Conservation (phyloP, 192 early-diverging fungal genomes). For the Coemansia sp. region DNA sequence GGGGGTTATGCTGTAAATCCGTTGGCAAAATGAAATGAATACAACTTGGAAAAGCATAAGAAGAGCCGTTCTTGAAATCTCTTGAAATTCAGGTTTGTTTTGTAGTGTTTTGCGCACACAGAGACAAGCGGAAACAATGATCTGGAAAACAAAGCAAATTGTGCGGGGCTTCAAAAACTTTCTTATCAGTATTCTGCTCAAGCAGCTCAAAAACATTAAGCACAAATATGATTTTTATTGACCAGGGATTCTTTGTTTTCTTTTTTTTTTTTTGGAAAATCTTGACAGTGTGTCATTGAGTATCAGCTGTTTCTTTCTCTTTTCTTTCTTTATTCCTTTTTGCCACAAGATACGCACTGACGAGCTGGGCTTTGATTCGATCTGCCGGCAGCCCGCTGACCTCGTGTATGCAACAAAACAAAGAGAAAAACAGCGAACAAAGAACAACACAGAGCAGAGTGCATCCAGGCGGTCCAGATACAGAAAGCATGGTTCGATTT, state of each 20-base stretch:
- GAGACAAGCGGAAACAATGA: not conserved
- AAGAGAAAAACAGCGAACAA: too few relatives aligned
- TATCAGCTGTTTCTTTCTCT: not conserved
- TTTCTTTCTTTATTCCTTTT: not conserved
- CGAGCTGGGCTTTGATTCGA: too few relatives aligned
- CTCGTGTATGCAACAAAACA: not conserved
- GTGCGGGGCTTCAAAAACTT: not conserved
- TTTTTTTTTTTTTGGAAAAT: not conserved
- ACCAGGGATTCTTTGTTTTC: too few relatives aligned
- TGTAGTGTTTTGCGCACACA: not conserved
- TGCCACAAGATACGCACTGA: not conserved
- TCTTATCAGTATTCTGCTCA: not conserved
- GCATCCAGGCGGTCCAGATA: too few relatives aligned
- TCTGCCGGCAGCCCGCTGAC: not conserved
- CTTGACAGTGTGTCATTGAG: not conserved
- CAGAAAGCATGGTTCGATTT: constrained; percentile 1
- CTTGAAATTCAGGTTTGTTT: not conserved
- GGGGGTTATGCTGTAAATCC: too few relatives aligned
- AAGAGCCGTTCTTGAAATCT: not conserved
- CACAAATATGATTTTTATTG: not conserved
- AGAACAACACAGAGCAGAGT: too few relatives aligned
- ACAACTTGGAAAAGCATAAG: too few relatives aligned
- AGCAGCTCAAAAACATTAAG: not conserved
- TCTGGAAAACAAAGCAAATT: not conserved
- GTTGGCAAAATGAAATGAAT: too few relatives aligned